Conservation (phyloP, 805 yeast species). For the Isabelozyma heimii region DNA sequence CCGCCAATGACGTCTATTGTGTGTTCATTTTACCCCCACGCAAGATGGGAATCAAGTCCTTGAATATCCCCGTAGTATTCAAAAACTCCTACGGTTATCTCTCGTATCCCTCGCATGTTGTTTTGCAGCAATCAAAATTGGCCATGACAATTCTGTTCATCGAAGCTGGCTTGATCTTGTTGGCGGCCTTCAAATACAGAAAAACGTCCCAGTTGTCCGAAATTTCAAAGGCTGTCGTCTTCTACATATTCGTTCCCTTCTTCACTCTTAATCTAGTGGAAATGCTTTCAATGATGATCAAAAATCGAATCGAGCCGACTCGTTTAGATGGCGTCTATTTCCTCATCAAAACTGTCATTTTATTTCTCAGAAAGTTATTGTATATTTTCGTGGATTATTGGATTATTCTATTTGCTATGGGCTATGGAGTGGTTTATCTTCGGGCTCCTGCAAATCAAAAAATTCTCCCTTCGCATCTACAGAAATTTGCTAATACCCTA, state of each 20-base stretch:
- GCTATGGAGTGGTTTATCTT: constrained; percentile 29
- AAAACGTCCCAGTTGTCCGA: background rate
- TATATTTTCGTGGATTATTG: background rate
- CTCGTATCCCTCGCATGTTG: constrained; percentile 10
- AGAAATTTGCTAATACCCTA: background rate
- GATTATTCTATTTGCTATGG: constrained; percentile 15
- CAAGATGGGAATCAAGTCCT: background rate
- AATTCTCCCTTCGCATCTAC: background rate
- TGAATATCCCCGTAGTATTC: constrained; percentile 7
- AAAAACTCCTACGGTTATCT: constrained; percentile 24
- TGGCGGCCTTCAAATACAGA: background rate
- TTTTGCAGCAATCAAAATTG: constrained; percentile 12
- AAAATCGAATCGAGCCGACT: background rate
- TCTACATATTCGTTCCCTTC: background rate
- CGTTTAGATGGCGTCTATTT: background rate
- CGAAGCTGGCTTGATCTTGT: background rate
- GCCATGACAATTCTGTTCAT: constrained; percentile 10
- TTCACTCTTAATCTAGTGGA: too few relatives aligned
- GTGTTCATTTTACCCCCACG: background rate
- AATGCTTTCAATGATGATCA: too few relatives aligned
- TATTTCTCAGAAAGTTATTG: background rate
- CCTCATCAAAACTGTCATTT: background rate
- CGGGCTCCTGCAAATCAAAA: background rate
- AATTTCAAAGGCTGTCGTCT: background rate
- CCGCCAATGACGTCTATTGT: background rate